These are phyloP conservation scores for Magnolia kwangsiensis DNA, from an alignment of 164 flowering plant genomes.

Conservation along the genomic window DNA sequence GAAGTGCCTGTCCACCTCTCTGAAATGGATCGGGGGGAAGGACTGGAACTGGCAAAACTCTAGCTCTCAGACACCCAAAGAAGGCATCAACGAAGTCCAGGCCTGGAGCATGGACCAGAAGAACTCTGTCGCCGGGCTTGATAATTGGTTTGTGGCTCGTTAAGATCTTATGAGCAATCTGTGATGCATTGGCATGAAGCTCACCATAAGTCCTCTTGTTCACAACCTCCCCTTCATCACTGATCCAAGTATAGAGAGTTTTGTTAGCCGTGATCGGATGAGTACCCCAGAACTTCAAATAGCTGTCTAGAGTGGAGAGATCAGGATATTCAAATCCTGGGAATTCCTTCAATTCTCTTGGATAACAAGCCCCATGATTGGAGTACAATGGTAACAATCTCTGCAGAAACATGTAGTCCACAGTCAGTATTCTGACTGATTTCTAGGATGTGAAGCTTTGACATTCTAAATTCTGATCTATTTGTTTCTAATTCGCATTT, in stretches of 20 bases:
- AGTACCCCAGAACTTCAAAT: slow-evolving; percentile 67
- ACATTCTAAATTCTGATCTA: not conserved
- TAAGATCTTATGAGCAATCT: slow-evolving; percentile 58
- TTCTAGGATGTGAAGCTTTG: not conserved
- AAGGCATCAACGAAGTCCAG: slow-evolving; percentile 78
- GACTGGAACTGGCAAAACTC: slow-evolving; percentile 70
- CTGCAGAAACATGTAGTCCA: slow-evolving; percentile 29
- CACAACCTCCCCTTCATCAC: slow-evolving; percentile 47
- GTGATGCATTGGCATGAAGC: slow-evolving; percentile 64
- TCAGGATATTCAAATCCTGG: slow-evolving; percentile 55
- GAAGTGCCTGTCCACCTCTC: slow-evolving; percentile 74
- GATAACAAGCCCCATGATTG: slow-evolving; percentile 9
- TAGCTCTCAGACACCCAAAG: slow-evolving; percentile 72
- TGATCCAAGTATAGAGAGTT: slow-evolving; percentile 60
- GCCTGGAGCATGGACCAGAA: slow-evolving; percentile 69
- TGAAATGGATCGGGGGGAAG: slow-evolving; percentile 81
- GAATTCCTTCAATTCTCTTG: slow-evolving; percentile 33
- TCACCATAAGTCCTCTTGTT: slow-evolving; percentile 50
- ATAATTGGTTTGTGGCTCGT: slow-evolving; percentile 52
- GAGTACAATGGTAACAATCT: slow-evolving; percentile 43
- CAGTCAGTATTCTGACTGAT: slow-evolving; percentile 6
- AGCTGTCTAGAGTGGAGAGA: slow-evolving; percentile 53
- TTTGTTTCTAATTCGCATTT: not conserved
- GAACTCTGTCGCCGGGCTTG: slow-evolving; percentile 69
- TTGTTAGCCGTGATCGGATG: slow-evolving; percentile 37